These are phyloP conservation scores for Wickerhamomyces tratensis DNA, from an alignment of 805 yeast species.

Conservation along the genomic window DNA sequence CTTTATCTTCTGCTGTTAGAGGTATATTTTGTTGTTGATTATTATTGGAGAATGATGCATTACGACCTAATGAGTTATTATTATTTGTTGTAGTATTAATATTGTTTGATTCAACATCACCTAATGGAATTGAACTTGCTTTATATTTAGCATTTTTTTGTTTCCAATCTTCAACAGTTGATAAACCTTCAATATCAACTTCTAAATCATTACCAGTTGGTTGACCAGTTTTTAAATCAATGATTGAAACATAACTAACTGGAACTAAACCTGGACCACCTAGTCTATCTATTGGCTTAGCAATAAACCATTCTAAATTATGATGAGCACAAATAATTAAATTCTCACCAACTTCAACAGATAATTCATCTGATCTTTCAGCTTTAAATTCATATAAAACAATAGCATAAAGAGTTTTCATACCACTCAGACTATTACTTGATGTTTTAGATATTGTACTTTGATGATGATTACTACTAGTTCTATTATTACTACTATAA, in stretches of 20 bases:
- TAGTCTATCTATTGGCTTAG: slow-evolving; percentile 86
- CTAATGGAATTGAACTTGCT: slow-evolving; percentile 76
- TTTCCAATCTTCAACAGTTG: slow-evolving; percentile 96
- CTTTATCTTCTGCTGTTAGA: slow-evolving; percentile 3
- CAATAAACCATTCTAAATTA: slow-evolving; percentile 95
- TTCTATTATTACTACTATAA: not conserved
- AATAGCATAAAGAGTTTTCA: slow-evolving; percentile 64
- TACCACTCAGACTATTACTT: slow-evolving; percentile 1
- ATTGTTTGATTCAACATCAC: slow-evolving; percentile 31
- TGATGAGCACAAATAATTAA: slow-evolving; percentile 94
- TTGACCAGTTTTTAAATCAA: slow-evolving; percentile 62
- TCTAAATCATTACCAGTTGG: slow-evolving; percentile 44
- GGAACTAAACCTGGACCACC: slow-evolving; percentile 99
- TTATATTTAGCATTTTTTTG: slow-evolving; percentile 82
- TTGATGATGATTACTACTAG: slow-evolving; percentile 11
- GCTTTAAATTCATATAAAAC: slow-evolving; percentile 84
- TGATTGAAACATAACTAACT: slow-evolving; percentile 75
- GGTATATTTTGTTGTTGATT: slow-evolving; percentile 5
- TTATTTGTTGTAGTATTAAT: too few species aligned
- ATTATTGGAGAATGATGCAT: slow-evolving; percentile 1
- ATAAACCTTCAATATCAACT: slow-evolving; percentile 68
- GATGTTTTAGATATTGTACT: slow-evolving; percentile 1
- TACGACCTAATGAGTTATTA: not conserved
- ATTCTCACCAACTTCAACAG: slow-evolving; percentile 78
- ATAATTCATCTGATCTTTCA: slow-evolving; percentile 68